Evolutionary conservation across 805 yeast genomes (phyloP), one percentile per base, ranked within the genome.

Genomic region (Starmera caribaea): DNA sequence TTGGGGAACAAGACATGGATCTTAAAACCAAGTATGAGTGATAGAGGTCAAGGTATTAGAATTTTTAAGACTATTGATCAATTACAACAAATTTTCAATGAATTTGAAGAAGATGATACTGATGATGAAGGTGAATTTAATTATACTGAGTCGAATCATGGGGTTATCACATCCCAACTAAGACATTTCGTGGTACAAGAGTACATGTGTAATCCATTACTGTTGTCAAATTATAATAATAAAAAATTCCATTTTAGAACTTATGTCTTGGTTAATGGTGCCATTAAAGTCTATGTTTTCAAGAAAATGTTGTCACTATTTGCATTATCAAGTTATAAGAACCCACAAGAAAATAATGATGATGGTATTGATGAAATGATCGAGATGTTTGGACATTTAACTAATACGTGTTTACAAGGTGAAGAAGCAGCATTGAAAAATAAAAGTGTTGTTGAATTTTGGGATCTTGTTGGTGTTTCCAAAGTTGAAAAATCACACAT

Each of bases 1-100:
- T 57, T 59, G 10, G 75, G 74, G 12, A 69, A 66, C 14, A 76
- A 73, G 47, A 74, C 81, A 36, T 90, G 94, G 89, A 92, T 92
- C 31, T 68, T 92, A 56, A 92, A 92, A 56, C 98, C 98, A 13
- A 79, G 95, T 46, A 88, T 92, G 96, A 83, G 95, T 53, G 98
- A 92, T 55, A 81, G 90, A 55, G 98, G 96, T 10, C 96, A 92
- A 57, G 98, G 98, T 0, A 90, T 92, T 37, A 65, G 96, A 32
- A 61, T 92, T 0, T 92, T 92, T 63, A 70, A 69, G 40, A 79
- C 88, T 0, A 68, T 86, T 30, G 85, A 79, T 8, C 92, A 88
- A 51, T 65, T 92, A 37, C 96, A 89, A 58, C 71, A 61, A 4
- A 79, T 90, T 4, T 90, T 92, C 58, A 84, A 92, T 50, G 76